Conservation (phyloP, 441 rosid species). For the Adansonia madagascariensis region DNA sequence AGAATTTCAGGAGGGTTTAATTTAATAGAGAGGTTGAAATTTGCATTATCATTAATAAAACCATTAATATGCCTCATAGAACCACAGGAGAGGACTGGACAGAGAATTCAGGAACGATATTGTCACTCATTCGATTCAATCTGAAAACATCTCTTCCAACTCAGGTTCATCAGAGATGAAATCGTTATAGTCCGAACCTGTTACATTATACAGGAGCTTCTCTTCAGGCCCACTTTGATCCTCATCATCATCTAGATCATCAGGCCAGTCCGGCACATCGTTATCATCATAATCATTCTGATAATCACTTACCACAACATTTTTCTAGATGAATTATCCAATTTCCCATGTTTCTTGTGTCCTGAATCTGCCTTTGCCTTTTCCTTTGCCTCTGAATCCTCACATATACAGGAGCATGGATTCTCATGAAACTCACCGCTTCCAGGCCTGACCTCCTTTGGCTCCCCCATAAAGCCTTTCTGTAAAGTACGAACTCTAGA, state of each 20-base stretch:
- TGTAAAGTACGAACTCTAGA: constrained; percentile 72
- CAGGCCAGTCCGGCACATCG: constrained; percentile 55
- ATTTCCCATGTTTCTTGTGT: constrained; percentile 57
- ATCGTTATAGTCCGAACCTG: constrained; percentile 65
- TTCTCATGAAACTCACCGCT: constrained; percentile 99
- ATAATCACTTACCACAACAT: constrained; percentile 41
- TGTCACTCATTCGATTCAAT: constrained; percentile 38
- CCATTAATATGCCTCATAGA: neutral
- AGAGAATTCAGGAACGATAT: neutral
- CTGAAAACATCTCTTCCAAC: constrained; percentile 82
- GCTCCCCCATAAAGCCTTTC: constrained; percentile 94
- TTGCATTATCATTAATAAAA: neutral
- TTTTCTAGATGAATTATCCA: constrained; percentile 35
- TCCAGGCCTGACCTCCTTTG: constrained; percentile 89
- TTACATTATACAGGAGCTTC: constrained; percentile 46
- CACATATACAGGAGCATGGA: constrained; percentile 87
- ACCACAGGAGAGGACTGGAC: neutral
- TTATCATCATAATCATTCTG: constrained; percentile 46
- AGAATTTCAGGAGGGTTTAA: neutral
- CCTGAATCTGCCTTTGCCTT: constrained; percentile 41
- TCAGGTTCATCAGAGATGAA: constrained; percentile 66
- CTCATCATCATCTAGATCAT: constrained; percentile 61
- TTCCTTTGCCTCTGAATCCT: constrained; percentile 54
- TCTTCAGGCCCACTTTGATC: constrained; percentile 48
- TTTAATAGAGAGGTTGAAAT: neutral